Conservation (phyloP, 345 rosid genomes). For the Kernera saxatilis region DNA sequence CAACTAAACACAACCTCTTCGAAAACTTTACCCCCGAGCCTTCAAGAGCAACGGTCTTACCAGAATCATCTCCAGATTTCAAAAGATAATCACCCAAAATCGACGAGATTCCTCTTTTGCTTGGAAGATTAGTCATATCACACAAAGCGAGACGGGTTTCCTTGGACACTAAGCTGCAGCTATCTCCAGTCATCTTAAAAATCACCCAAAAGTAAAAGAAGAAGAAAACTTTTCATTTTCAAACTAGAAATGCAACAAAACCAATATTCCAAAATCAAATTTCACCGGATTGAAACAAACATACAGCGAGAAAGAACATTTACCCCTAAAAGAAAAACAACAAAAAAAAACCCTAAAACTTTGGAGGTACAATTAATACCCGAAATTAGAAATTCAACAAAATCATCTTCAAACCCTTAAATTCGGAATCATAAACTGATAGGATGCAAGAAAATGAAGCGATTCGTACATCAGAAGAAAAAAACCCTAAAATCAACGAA, state of each 20-base stretch:
- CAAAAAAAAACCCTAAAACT: neutral
- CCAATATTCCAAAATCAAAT: neutral
- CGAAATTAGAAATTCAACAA: neutral
- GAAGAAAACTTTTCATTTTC: neutral
- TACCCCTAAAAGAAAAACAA: neutral
- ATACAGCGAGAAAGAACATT: neutral
- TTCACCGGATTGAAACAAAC: neutral
- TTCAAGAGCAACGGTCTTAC: slow-evolving; percentile 18
- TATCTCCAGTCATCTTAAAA: slow-evolving; percentile 49
- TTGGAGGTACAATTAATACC: neutral
- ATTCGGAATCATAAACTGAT: neutral
- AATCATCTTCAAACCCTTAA: neutral
- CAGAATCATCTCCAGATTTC: slow-evolving; percentile 36
- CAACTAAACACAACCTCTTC: slow-evolving; percentile 45
- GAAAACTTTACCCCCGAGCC: slow-evolving; percentile 32
- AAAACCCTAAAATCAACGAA: slow-evolving; percentile 5
- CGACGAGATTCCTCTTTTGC: slow-evolving; percentile 49
- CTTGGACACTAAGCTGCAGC: slow-evolving; percentile 27
- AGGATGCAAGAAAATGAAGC: neutral
- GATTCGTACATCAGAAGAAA: neutral
- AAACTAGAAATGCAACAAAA: neutral
- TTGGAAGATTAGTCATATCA: slow-evolving; percentile 57
- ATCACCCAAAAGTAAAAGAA: neutral
- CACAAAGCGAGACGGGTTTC: slow-evolving; percentile 37
- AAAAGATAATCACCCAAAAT: slow-evolving; percentile 36